Percentiles rank a stretch among this genome's conserved stretches.
Evolutionary conservation across 768 basidiomycete species (phyloP).

Genomic region (Russula foetens): DNA sequence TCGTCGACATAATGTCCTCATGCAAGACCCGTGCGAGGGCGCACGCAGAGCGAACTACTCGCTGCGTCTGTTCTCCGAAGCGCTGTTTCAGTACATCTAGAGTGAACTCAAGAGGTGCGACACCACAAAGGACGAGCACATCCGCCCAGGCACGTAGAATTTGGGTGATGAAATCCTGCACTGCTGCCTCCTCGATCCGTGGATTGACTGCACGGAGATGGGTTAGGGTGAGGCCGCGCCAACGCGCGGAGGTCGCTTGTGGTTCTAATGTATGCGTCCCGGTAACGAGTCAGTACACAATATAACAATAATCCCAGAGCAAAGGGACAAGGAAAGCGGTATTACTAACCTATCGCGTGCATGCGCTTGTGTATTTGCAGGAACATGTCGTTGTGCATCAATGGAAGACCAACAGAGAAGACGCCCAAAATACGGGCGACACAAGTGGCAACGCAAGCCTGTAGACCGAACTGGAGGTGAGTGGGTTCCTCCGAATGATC

Average conservation of each 20-base stretch:
- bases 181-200: conserved; percentile 52
- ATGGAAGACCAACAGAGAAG: conserved; percentile 69
- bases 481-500: conserved; percentile 72
- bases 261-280: conserved; percentile 39
- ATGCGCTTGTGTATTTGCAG: conserved; percentile 54
- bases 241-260: conserved; percentile 63
- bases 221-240: conserved; percentile 65
- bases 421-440: conserved; percentile 57
- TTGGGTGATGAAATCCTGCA: conserved; percentile 65
- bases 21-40: conserved; percentile 54
- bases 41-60: conserved; percentile 57
- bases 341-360: conserved; percentile 40
- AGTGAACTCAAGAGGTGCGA: conserved; percentile 25
- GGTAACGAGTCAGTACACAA: conserved; percentile 1
- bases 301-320: conserved; percentile 16
- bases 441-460: conserved; percentile 61
- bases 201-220: conserved; percentile 64
- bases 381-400: conserved; percentile 59
- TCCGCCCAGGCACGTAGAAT: conserved; percentile 67
- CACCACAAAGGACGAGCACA: conserved; percentile 57
- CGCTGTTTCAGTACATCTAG: conserved; percentile 36
- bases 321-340: conserved; percentile 6
- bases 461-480: conserved; percentile 67
- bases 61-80: conserved; percentile 53
- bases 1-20: conserved; percentile 73